Percentiles rank a stretch among this genome's conserved stretches.
phyloP scores from a whole-genome alignment of 768 basidiomycete species.

The Pilatotrama ljubarskyi region DNA sequence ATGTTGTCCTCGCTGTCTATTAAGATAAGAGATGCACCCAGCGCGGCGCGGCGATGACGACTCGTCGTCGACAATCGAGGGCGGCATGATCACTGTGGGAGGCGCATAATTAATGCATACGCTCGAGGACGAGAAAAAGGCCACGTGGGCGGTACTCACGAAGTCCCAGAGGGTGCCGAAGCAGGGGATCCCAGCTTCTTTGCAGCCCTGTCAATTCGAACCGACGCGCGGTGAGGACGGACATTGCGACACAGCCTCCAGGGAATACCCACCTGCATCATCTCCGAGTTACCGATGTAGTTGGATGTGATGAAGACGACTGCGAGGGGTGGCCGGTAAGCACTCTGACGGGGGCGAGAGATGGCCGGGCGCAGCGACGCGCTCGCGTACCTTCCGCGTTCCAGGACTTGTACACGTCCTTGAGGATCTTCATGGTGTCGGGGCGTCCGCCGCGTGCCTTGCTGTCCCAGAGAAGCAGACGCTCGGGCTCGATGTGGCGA shows the following conservation, averaged over 20 bases:
- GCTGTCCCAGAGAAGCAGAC: conserved; percentile 76
- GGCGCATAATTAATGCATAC: neutral
- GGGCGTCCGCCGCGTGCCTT: conserved; percentile 73
- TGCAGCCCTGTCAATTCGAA: conserved; percentile 17
- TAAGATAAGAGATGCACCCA: conserved; percentile 1
- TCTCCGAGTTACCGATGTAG: conserved; percentile 73
- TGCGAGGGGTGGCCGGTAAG: conserved; percentile 15
- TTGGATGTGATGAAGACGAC: conserved; percentile 86
- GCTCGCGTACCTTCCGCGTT: conserved; percentile 58
- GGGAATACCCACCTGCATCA: conserved; percentile 71
- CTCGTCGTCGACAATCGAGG: neutral
- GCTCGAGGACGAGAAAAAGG: neutral
- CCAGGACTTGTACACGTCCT: conserved; percentile 68
- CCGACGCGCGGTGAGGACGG: conserved; percentile 6
- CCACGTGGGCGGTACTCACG: conserved; percentile 21
- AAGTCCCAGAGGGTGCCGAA: conserved; percentile 37
- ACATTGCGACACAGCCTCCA: neutral
- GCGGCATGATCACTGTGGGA: conserved; percentile 13
- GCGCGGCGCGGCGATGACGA: neutral
- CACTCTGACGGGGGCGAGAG: neutral
- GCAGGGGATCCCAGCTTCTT: conserved; percentile 24
- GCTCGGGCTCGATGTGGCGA: conserved; percentile 70
- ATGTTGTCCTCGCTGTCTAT: conserved; percentile 16
- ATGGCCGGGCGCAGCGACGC: neutral
- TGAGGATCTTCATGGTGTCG: conserved; percentile 74